Base-by-base conservation (phyloP, 257 asterid species). In the Forsythia viridissima region DNA sequence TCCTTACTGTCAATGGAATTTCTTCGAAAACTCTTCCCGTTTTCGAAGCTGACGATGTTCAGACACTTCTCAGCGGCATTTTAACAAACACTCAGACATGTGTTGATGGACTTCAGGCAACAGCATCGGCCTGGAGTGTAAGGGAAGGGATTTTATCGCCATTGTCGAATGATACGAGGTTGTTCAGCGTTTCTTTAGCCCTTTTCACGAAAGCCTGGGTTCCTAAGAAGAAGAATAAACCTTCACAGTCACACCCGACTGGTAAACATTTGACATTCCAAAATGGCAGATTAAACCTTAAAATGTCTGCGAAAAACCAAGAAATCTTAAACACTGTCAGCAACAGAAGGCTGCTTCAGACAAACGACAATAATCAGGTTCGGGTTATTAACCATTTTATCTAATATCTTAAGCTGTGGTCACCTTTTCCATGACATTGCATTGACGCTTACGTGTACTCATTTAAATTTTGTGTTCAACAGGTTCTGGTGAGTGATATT, bases 41-140 rank as follows among this genome's bases (percentile, higher is more conserved):
- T 2, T 67, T 67, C 3, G 72, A 85, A 59, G 94, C 93, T 3
- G 97, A 94, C 42, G 89, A 90, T 9, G 69, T 91, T 0, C 94
- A 91, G 11, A 89, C 98, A 0, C 76, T 84, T 79, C 91, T 94
- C 1, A 94, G 97, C 40, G 98, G 94, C 1, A 83, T 86, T 21
- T 69, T 94, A 9, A 94, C 97, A 1, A 92, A 94, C 77, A 80
- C 91, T 0, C 85, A 91, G 16, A 94, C 97, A 0, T 94, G 97
- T 81, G 63, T 87, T 16, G 94, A 91, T 12, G 94, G 98, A 3
- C 75, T 94, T 20, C 87, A 83, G 13, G 85, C 73, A 0, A 82
- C 96, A 0, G 85, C 94, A 21, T 81, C 97, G 1, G 78, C 91
- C 4, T 91, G 96, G 97, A 90, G 90, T 67, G 36, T 87, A 2